These are phyloP conservation scores for Whalleya microplaca DNA, from an alignment of 2,329 filamentous ascomycete species.

Conservation along the genomic window DNA sequence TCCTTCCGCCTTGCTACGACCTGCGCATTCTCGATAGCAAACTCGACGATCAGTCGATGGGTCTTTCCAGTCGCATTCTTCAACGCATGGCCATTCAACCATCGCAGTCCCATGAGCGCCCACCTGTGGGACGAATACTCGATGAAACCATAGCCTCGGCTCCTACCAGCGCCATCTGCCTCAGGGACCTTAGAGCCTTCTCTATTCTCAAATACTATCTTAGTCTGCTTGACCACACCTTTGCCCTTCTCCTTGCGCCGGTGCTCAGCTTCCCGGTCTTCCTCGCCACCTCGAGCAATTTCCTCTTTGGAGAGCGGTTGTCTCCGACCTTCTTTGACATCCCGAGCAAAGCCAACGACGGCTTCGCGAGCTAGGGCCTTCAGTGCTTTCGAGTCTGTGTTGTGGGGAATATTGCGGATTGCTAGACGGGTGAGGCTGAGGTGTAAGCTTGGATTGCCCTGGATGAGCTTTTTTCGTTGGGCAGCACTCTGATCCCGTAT, in stretches of 20 bases:
- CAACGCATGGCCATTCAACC: slow-evolving; percentile 79
- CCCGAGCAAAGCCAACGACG: slow-evolving; percentile 91
- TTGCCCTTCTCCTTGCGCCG: slow-evolving; percentile 81
- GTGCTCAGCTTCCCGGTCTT: slow-evolving; percentile 79
- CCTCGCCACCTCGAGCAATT: slow-evolving; percentile 74
- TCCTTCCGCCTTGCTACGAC: slow-evolving; percentile 83
- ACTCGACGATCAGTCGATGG: slow-evolving; percentile 91
- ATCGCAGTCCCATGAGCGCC: slow-evolving; percentile 92
- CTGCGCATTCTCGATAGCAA: slow-evolving; percentile 96
- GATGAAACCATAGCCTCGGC: slow-evolving; percentile 94
- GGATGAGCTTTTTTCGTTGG: slow-evolving; percentile 87
- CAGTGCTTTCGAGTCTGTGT: slow-evolving; percentile 81
- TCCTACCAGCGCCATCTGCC: slow-evolving; percentile 75
- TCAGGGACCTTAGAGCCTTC: slow-evolving; percentile 85
- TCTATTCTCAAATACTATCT: slow-evolving; percentile 88
- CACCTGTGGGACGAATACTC: slow-evolving; percentile 94
- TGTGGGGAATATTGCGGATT: slow-evolving; percentile 86
- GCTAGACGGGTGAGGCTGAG: slow-evolving; percentile 88
- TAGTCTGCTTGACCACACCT: slow-evolving; percentile 87
- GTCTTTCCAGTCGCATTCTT: slow-evolving; percentile 72
- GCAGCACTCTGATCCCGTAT: slow-evolving; percentile 86
- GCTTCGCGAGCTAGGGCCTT: slow-evolving; percentile 90
- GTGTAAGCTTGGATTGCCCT: slow-evolving; percentile 87
- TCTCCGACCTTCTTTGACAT: slow-evolving; percentile 79
- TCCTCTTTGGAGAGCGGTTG: slow-evolving; percentile 89